Evolutionary conservation across 176 grass and related monocot species (phyloP).

Genomic region (Lolium perenne): DNA sequence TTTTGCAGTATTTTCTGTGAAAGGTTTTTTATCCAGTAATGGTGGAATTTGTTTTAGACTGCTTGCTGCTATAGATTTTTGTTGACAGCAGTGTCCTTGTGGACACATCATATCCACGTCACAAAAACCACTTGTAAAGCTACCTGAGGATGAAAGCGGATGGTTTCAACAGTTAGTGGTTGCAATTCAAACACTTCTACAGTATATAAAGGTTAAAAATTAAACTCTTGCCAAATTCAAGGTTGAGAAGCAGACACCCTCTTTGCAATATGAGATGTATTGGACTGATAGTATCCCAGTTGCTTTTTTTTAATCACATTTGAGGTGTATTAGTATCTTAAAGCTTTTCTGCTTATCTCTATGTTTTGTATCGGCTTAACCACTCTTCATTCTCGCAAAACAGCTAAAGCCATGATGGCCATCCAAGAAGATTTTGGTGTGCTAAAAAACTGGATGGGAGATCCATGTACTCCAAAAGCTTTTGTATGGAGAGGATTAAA

Average conservation of each 20-base stretch:
- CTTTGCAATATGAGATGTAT: background rate
- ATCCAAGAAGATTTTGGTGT: slow-evolving; percentile 45
- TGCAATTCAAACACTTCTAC: background rate
- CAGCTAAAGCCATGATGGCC: slow-evolving; percentile 41
- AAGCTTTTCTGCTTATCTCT: background rate
- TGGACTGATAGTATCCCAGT: background rate
- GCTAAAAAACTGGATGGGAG: slow-evolving; percentile 50
- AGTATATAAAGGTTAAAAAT: background rate
- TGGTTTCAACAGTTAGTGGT: background rate
- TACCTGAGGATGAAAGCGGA: background rate
- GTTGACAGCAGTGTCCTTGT: background rate
- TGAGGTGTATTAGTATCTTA: background rate
- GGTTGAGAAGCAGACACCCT: background rate
- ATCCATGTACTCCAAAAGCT: slow-evolving; percentile 40
- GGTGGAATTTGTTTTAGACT: background rate
- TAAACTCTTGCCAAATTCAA: background rate
- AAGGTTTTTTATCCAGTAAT: background rate
- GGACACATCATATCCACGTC: background rate
- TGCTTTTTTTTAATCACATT: background rate
- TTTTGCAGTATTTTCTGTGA: background rate
- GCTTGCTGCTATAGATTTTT: background rate
- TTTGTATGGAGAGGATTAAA: slow-evolving; percentile 42
- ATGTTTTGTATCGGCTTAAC: background rate
- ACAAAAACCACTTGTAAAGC: background rate
- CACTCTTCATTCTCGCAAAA: slow-evolving; percentile 16